These are phyloP conservation scores for Aspergillus nomiae DNA, from an alignment of 2,329 filamentous ascomycete species.

Conservation along the genomic window DNA sequence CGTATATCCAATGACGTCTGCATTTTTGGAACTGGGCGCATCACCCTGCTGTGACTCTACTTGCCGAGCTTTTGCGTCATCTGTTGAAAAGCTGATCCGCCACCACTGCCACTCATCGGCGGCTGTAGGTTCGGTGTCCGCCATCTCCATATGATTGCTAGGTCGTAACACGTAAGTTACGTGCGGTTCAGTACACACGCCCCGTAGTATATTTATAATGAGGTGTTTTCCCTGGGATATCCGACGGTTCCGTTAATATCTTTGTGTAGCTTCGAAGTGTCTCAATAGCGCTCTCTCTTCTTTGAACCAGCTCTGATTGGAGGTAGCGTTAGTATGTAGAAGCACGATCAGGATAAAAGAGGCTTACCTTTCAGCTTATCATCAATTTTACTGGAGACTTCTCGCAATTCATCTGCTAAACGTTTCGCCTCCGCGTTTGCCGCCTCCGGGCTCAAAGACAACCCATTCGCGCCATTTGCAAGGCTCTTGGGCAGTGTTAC, in stretches of 20 bases:
- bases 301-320: slow-evolving; percentile 44
- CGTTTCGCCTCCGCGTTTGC: slow-evolving; percentile 27
- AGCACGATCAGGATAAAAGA: neutral
- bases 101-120: slow-evolving; percentile 55
- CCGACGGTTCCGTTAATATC: slow-evolving; percentile 48
- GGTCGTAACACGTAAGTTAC: slow-evolving; percentile 57
- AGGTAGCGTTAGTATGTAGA: slow-evolving; percentile 11
- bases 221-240: slow-evolving; percentile 42
- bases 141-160: slow-evolving; percentile 21
- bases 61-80: slow-evolving; percentile 42
- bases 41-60: slow-evolving; percentile 26
- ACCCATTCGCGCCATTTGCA: slow-evolving; percentile 16
- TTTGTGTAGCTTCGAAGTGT: slow-evolving; percentile 48
- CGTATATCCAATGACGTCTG: slow-evolving; percentile 43
- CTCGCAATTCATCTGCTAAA: slow-evolving; percentile 37
- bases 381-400: slow-evolving; percentile 41
- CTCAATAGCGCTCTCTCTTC: slow-evolving; percentile 44
- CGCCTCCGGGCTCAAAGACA: slow-evolving; percentile 18
- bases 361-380: slow-evolving; percentile 43
- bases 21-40: slow-evolving; percentile 26
- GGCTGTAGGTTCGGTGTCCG: slow-evolving; percentile 22
- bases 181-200: slow-evolving; percentile 60
- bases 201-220: slow-evolving; percentile 58
- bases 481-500: slow-evolving; percentile 27
- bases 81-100: slow-evolving; percentile 55